Evolutionary conservation across 2,329 filamentous ascomycete genomes (phyloP), one percentile per base, ranked within the genome.

Genomic region (Scortechinia acanthostroma): DNA sequence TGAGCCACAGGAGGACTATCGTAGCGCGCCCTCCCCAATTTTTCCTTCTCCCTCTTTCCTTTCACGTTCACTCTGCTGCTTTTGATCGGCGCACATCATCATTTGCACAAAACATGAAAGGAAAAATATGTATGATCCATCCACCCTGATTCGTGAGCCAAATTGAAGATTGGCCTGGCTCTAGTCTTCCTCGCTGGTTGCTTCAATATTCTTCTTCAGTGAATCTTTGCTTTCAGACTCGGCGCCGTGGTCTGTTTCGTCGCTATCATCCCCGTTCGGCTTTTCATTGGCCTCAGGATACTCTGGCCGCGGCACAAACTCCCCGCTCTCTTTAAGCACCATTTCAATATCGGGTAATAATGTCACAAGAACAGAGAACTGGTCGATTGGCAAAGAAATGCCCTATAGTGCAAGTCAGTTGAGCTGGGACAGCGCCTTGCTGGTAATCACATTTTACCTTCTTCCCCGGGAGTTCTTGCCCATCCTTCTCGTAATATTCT

Each of bases 401-500:
- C 35, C 35, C 35, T 40, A 40, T 30, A 17, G 17, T 19, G 35
- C 6, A 40, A 19, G n/a, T 30, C 25, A 30, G n/a, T 30, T 30
- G 10, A 30, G 10, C 10, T 10, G 10, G n/a, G 10, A 30, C 25
- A 30, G 10, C 10, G 25, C 25, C 10, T 30, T 10, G 25, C 25
- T 30, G 10, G 10, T 10, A 30, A 30, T 10, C 10, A 30, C n/a
- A 30, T 30, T 30, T n/a, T 19, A 40, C 35, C 35, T 40, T 40
- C 35, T 40, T 40, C 20, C 35, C 35, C 6, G 35, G 35, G 17
- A 40, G 17, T 6, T 10, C 17, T 19, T 40, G 10, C 13, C 35
- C 35, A 40, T 40, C 35, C 17, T 40, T 40, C 35, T 40, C 35
- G 17, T 40, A 40, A 19, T 40, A 40, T 40, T 40, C 35, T 10